Evolutionary conservation across 2,329 filamentous ascomycete species (phyloP).

Genomic region (Cladophialophora exuberans): DNA sequence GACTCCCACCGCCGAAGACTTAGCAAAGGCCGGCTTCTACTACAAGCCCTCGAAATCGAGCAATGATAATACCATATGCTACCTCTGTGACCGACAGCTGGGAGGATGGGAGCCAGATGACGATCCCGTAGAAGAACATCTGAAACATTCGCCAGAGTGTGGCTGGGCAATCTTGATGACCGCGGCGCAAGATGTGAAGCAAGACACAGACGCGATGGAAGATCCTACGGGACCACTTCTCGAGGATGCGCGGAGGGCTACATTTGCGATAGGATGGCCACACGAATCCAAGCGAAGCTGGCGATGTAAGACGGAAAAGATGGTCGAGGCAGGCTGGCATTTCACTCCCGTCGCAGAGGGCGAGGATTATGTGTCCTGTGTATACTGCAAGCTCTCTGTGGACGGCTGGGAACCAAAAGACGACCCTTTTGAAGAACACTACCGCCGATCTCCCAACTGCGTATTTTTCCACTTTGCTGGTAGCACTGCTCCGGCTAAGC

Average conservation of each 20-base stretch:
- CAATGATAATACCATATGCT: slow-evolving; percentile 88
- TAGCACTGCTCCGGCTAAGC: slow-evolving; percentile 58
- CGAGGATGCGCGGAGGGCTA: slow-evolving; percentile 75
- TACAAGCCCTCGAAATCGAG: slow-evolving; percentile 75
- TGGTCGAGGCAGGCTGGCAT: slow-evolving; percentile 91
- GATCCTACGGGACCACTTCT: slow-evolving; percentile 75
- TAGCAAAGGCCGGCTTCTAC: slow-evolving; percentile 89
- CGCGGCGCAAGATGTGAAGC: slow-evolving; percentile 63
- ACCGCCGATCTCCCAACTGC: slow-evolving; percentile 75
- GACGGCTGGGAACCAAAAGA: slow-evolving; percentile 95
- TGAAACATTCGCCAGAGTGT: slow-evolving; percentile 79
- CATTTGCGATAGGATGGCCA: slow-evolving; percentile 85
- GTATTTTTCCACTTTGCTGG: slow-evolving; percentile 76
- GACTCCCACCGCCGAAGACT: slow-evolving; percentile 67
- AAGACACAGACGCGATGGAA: slow-evolving; percentile 64
- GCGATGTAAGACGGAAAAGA: slow-evolving; percentile 87
- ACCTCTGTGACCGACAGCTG: slow-evolving; percentile 79
- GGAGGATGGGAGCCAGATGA: slow-evolving; percentile 93
- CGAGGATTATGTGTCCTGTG: slow-evolving; percentile 87
- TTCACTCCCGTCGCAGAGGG: slow-evolving; percentile 83
- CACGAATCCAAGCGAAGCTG: slow-evolving; percentile 86
- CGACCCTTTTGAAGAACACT: slow-evolving; percentile 89
- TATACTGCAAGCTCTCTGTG: slow-evolving; percentile 85
- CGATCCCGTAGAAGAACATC: slow-evolving; percentile 79
- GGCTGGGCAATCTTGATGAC: slow-evolving; percentile 79